Percentiles rank a stretch among this genome's conserved stretches.
Evolutionary conservation across 306 rosid species (phyloP).

Genomic region (Sindora glabra): DNA sequence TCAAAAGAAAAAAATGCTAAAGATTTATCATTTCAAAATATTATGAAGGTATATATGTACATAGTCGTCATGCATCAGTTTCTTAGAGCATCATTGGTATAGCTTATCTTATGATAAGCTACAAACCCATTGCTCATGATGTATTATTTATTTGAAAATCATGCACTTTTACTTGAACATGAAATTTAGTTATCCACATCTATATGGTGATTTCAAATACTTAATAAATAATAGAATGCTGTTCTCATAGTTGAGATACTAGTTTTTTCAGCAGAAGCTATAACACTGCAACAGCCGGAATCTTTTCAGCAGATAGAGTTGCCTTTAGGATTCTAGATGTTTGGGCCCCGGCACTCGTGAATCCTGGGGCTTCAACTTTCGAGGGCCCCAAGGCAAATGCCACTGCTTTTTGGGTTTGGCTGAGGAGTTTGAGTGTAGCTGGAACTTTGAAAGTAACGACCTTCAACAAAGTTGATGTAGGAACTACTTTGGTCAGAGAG

Average conservation of each 20-base stretch:
- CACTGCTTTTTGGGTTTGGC: conserved; percentile 25
- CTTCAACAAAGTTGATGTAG: conserved; percentile 34
- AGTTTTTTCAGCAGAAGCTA: conserved; percentile 42
- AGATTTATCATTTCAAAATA: too few relatives aligned
- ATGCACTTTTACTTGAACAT: too few relatives aligned
- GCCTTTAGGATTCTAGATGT: conserved; percentile 24
- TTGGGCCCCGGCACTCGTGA: conserved; percentile 27
- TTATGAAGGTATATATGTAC: too few relatives aligned
- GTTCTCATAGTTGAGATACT: conserved; percentile 45
- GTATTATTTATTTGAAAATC: too few relatives aligned
- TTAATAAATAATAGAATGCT: conserved; percentile 43
- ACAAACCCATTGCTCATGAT: too few relatives aligned
- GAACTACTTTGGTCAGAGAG: conserved; percentile 34
- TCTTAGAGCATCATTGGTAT: too few relatives aligned
- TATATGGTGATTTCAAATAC: conserved; percentile 25
- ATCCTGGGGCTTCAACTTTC: conserved; percentile 25
- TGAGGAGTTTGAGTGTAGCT: conserved; percentile 23
- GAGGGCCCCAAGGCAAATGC: conserved; percentile 20
- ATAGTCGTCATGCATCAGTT: too few relatives aligned
- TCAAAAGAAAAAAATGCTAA: too few relatives aligned
- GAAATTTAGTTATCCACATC: too few relatives aligned
- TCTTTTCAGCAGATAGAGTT: conserved; percentile 40
- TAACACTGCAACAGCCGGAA: conserved; percentile 31
- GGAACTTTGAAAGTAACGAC: conserved; percentile 26
- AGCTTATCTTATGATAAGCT: too few relatives aligned